phyloP scores from a whole-genome alignment of 78 protist genomes.

The Diacronema lutheri region DNA sequence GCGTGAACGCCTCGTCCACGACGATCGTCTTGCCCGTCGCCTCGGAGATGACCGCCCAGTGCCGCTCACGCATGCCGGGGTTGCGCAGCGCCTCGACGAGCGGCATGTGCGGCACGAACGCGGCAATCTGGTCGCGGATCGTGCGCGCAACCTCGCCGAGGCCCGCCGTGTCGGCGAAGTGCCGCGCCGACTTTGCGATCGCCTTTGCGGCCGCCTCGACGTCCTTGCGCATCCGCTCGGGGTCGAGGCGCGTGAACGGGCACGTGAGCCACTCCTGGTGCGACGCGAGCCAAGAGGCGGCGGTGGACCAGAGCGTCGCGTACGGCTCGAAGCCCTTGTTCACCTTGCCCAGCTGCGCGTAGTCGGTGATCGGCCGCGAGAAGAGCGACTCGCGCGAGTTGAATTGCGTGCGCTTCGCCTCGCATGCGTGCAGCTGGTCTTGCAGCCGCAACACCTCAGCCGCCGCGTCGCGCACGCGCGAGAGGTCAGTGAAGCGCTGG shows the following conservation, averaged over 20 bases:
- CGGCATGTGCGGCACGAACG: constrained; percentile 70
- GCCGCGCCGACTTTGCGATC: not conserved
- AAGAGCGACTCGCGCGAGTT: constrained; percentile 69
- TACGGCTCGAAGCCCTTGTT: constrained; percentile 71
- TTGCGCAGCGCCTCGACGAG: constrained; percentile 70
- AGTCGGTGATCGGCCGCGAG: constrained; percentile 51
- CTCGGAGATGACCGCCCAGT: constrained; percentile 67
- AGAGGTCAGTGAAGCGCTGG: constrained; percentile 41
- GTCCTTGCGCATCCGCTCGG: constrained; percentile 52
- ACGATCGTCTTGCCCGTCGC: constrained; percentile 40
- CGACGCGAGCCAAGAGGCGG: constrained; percentile 60
- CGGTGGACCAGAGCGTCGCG: constrained; percentile 71
- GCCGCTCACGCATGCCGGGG: constrained; percentile 82
- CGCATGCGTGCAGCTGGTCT: not conserved
- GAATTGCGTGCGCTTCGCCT: constrained; percentile 26
- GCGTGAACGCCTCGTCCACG: not conserved
- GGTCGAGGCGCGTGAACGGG: constrained; percentile 52
- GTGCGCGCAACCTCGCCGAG: constrained; percentile 64
- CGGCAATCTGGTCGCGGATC: constrained; percentile 56
- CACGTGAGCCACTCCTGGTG: constrained; percentile 50
- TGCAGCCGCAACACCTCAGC: constrained; percentile 37
- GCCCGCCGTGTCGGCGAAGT: not conserved
- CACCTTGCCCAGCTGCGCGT: constrained; percentile 19
- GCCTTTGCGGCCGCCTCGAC: not conserved
- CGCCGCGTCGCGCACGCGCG: constrained; percentile 36